Base-by-base conservation (phyloP, 768 basidiomycete species). In the Roridomyces roridus region DNA sequence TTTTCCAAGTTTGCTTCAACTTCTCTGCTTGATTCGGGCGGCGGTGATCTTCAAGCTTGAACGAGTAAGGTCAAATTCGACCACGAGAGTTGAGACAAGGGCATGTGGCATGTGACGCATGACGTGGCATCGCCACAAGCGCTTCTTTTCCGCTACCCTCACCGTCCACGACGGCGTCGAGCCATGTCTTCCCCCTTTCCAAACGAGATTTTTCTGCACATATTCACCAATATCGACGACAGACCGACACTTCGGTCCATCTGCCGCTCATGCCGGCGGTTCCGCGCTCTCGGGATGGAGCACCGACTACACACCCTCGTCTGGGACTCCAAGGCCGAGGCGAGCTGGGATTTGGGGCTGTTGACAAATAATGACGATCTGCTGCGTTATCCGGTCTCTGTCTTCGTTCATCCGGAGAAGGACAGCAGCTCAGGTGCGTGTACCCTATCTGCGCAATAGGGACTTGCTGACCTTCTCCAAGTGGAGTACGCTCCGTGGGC, bases 211-310 rank as follows among this genome's bases (percentile, higher is more conserved):
- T 47, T 36, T 44, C 20, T 55, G 24, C 37, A 20, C 14, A 11
- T 55, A 8, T 55, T 55, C 31, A 31, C 45, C 9, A 21, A 45
- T 18, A 29, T 46, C 21, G 37, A 12, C 17, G 53, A 47, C 4
- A 31, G 5, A 4, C 11, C 1, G 15, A 40, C 53, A n/a, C 46
- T 47, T 17, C 10, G 6, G 31, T 26, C 53, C 7, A 29, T 55
- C 12, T 17, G 31, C 29, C n/a, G 31, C 11, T 24, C 53, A 5
- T 55, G 20, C 7, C 29, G 24, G 8, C 18, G 39, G 23, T 46
- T 55, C 34, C 53, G 34, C 21, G 18, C 18, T 15, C 45, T 55
- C 5, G 53, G 37, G 17, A 23, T 47, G n/a, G 36, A 55, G 18
- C 45, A 55, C n/a, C 17, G 46, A 14, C 6, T 46, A 3, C 46